Evolutionary conservation across 169 alveolate species (phyloP).

Genomic region (Toxoplasma gondii): DNA sequence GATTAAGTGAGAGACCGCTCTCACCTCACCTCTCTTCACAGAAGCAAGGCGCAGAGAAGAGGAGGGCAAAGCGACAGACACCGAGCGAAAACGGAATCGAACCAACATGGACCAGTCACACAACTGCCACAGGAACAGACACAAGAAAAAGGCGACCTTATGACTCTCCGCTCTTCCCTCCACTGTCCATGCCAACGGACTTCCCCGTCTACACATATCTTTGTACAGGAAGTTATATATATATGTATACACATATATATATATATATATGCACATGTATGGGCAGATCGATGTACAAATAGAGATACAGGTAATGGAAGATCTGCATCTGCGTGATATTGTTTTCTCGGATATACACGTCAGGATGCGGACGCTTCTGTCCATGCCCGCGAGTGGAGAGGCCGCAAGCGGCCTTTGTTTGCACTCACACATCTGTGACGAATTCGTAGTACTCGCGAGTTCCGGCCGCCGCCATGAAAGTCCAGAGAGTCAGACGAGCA

Average conservation of each 20-base stretch:
- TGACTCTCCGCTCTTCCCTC: no score
- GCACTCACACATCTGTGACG: constrained; percentile 28
- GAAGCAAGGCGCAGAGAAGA: no score
- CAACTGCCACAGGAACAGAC: no score
- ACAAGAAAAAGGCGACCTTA: no score
- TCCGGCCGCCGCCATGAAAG: constrained; percentile 65
- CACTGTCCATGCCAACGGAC: no score
- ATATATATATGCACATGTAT: not conserved
- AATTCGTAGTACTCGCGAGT: constrained; percentile 55
- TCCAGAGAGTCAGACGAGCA: constrained; percentile 81
- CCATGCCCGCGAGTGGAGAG: not conserved
- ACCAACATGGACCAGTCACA: no score
- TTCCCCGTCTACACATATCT: not conserved
- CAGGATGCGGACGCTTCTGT: not conserved
- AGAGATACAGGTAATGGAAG: not conserved
- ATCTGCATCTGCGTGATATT: no score
- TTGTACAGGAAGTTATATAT: not conserved
- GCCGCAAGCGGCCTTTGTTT: not conserved
- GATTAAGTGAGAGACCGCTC: no score
- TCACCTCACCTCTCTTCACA: no score
- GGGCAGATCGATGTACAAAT: not conserved
- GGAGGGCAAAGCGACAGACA: no score
- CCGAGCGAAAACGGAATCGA: no score
- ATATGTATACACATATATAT: not conserved
- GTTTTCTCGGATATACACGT: not conserved